Conservation (phyloP, 73 alveolate genomes). For the Symbiodinium natans region DNA sequence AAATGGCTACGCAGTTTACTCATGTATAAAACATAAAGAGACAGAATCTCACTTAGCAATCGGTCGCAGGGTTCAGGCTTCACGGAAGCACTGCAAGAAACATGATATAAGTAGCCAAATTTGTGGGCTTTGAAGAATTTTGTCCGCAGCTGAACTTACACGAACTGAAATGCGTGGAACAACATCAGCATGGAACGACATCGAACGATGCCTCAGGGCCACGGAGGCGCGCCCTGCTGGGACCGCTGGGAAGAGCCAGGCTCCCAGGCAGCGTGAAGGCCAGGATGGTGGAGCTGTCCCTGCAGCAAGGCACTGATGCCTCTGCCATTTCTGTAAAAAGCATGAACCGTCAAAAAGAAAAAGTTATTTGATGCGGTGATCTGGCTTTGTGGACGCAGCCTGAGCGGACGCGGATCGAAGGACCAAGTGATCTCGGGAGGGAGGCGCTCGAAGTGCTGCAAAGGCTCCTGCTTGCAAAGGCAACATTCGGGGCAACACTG, state of each 20-base stretch:
- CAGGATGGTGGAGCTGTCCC: constrained; percentile 33
- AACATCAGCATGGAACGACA: no score
- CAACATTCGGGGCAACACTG: not conserved
- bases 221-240: not conserved
- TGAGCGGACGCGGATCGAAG: constrained; percentile 11
- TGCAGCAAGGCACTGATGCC: not conserved
- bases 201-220: not conserved
- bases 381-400: not conserved
- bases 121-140: no score
- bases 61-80: no score
- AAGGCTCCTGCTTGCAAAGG: not conserved
- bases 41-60: no score
- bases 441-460: constrained; percentile 7
- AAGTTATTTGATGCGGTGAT: not conserved
- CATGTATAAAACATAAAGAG: no score
- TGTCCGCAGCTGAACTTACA: no score
- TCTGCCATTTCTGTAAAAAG: not conserved
- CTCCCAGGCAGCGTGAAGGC: not conserved
- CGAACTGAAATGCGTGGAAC: no score
- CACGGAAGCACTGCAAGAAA: no score
- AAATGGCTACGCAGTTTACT: no score
- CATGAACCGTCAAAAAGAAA: not conserved
- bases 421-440: not conserved
- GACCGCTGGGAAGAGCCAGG: not conserved
- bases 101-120: no score